Conservation (phyloP, 495 filamentous ascomycete genomes). For the Friedmanniomyces simplex region DNA sequence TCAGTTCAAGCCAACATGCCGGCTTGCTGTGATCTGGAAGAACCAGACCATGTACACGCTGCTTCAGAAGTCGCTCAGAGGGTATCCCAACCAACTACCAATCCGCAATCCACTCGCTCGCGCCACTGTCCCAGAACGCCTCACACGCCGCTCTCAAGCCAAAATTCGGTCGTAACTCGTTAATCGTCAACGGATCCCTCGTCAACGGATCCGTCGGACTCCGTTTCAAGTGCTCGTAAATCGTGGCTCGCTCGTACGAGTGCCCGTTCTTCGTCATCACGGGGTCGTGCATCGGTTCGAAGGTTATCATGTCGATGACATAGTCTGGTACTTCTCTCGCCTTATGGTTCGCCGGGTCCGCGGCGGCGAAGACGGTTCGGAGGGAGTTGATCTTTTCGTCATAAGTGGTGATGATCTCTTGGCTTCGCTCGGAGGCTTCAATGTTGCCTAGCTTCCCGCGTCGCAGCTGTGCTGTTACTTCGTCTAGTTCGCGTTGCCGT, state of each 20-base stretch:
- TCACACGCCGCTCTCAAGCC: conserved; percentile 74
- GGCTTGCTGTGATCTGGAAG: too few species aligned
- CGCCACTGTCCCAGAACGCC: conserved; percentile 70
- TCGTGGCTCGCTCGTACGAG: conserved; percentile 80
- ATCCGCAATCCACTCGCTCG: conserved; percentile 76
- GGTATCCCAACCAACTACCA: conserved; percentile 43
- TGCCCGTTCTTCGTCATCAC: conserved; percentile 68
- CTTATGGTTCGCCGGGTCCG: conserved; percentile 41
- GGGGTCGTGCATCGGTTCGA: conserved; percentile 83
- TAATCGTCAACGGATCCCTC: conserved; percentile 54
- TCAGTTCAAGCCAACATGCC: too few species aligned
- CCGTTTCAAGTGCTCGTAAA: conserved; percentile 73
- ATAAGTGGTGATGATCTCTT: conserved; percentile 31
- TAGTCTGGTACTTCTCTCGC: conserved; percentile 68
- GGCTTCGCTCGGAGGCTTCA: conserved; percentile 41
- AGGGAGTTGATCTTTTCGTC: conserved; percentile 51
- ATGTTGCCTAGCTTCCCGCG: conserved; percentile 26
- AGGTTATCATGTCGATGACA: conserved; percentile 81
- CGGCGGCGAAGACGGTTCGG: conserved; percentile 50
- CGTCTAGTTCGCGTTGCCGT: conserved; percentile 38
- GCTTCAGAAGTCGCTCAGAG: not conserved
- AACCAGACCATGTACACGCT: too few species aligned
- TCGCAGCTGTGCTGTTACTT: conserved; percentile 31
- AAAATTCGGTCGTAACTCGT: conserved; percentile 72
- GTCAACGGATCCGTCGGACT: conserved; percentile 73